Evolutionary conservation across 345 rosid species (phyloP), one percentile per base, ranked within the genome.

Genomic region (Hibiscus syriacus): DNA sequence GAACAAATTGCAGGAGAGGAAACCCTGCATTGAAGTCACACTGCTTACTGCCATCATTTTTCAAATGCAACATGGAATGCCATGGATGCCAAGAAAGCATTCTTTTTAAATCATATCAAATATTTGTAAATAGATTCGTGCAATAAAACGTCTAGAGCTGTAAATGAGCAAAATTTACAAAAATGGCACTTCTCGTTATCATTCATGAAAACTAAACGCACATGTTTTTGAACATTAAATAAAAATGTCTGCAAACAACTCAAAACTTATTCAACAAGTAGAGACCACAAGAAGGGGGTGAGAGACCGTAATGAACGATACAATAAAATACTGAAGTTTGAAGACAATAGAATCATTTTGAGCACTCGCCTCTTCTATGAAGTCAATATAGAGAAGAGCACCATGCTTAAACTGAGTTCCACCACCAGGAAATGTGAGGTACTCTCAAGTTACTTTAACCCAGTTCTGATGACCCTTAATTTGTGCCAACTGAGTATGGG

Each of bases 391-490:
- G 80, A 89, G 98, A 54, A 91, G 88, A 78, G 96, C 92, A 64
- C 98, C 97, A 32, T 86, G 83, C 82, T 80, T 89, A 80, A 94
- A 94, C 72, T 94, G 97, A 76, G 99, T 94, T 77, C 99, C 97
- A 56, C 97, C 97, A 66, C 99, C 98, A 36, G 99, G 99, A 74
- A 94, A 91, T 69, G 96, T 91, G 57, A 94, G 90, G 80, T 82
- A 94, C 75, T 91, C 96, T 64, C 99, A 98, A 13, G 76, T 69
- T 25, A 94, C 88, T 81, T 94, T 94, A 64, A 94, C 98, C 99
- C 99, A 94, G 69, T 94, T 94, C 72, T 94, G 98, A 83, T 94
- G 96, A 53, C 98, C 99, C 84, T 94, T 91, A 64, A 82, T n/a
- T 75, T 80, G 73, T 19, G 92, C 98, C 73, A 94, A 95, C 79